Evolutionary conservation across 2,329 filamentous ascomycete species (phyloP), one percentile per base, ranked within the genome.

Genomic region (Colletotrichum liriopes): DNA sequence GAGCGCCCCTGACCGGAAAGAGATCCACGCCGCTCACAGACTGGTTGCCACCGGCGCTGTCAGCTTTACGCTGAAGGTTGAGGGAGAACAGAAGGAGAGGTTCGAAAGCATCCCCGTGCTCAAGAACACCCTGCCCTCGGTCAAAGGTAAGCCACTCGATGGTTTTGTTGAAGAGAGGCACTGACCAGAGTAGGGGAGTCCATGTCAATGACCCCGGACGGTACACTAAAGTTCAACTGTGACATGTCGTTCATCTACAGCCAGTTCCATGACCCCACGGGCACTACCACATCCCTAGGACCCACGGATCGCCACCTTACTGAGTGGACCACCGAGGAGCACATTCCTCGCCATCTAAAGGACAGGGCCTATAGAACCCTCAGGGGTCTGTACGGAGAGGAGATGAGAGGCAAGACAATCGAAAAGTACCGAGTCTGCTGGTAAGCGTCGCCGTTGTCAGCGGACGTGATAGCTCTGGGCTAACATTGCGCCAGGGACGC

Each of bases 161-260:
- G 11, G 43, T 20, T 18, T 18, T 8, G 5, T 54, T 11, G 7
- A 45, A 65, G 41, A 49, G 47, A 59, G 65, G 66, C 69, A 75
- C 47, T 73, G 52, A 74, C 49, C 2, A 45, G 16, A 14, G 60
- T 74, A 84, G 82, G 82, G 29, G 83, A 84, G 75, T 81, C 82
- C 61, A 84, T 84, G 82, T 84, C 82, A 9, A 84, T 84, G 18
- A 86, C 86, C 11, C 74, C 78, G 4, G 81, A 86, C 41, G 85
- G 87, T 1, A 81, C 87, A 2, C 83, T 92, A 71, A 92, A 92
- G 78, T 90, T 91, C 81, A 91, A 90, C 71, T 89, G 89, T 76
- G 84, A 90, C 61, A 84, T 86, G 26, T 89, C 88, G 66, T 88
- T 91, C 76, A 88, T 85, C 51, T 91, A 91, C 76, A 87, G 84